A percentile compares a stretch with the other conserved stretches of the same genome.
Conservation (phyloP, 768 basidiomycete species). For the Suillus brevipes region DNA sequence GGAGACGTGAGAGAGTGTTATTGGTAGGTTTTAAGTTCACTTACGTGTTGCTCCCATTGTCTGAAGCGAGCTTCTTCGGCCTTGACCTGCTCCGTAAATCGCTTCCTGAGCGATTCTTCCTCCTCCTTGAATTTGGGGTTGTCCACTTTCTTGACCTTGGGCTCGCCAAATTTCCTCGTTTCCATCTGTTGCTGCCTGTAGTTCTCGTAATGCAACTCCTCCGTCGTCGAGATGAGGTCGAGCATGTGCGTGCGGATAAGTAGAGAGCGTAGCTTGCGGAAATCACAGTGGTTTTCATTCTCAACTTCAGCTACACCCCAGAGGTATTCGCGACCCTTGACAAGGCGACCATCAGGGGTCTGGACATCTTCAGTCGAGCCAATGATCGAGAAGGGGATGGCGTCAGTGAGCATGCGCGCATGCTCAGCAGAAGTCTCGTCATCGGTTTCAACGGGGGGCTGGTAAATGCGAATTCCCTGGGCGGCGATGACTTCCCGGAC, state of each 20-base stretch:
- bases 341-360: conserved; percentile 85
- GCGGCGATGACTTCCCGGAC: conserved; percentile 89
- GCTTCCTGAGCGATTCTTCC: conserved; percentile 93
- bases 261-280: conserved; percentile 94
- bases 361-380: conserved; percentile 94
- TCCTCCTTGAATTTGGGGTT: conserved; percentile 99
- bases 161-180: conserved; percentile 97
- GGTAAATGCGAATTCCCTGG: conserved; percentile 94
- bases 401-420: conserved; percentile 81
- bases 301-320: conserved; percentile 99
- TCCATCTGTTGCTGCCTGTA: conserved; percentile 99
- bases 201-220: conserved; percentile 96
- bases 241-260: conserved; percentile 98
- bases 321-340: conserved; percentile 97
- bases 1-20: conserved; percentile 18
- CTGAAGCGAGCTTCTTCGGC: conserved; percentile 96
- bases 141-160: conserved; percentile 97
- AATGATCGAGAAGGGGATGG: conserved; percentile 98
- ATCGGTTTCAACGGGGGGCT: conserved; percentile 88
- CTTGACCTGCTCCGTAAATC: conserved; percentile 99
- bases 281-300: conserved; percentile 99
- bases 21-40: conserved; percentile 26
- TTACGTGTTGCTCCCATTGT: conserved; percentile 98
- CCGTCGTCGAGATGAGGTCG: conserved; percentile 93
- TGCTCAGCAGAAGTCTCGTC: conserved; percentile 86